phyloP scores from a whole-genome alignment of 345 rosid genomes.

The Carallia pectinifolia region DNA sequence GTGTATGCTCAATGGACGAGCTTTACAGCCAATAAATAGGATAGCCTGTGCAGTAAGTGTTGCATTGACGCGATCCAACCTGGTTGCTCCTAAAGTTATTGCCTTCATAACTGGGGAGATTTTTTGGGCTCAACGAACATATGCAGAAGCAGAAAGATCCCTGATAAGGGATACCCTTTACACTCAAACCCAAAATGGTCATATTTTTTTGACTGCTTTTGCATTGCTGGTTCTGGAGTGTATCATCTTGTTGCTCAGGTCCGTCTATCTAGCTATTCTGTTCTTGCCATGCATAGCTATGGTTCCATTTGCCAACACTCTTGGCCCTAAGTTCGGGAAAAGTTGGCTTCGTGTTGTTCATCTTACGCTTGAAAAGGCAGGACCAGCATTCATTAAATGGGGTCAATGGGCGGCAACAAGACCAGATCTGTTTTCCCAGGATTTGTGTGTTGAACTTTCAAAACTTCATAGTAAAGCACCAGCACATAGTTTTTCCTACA shows the following conservation, averaged over 20 bases:
- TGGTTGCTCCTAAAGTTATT: slow-evolving; percentile 24
- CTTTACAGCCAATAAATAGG: slow-evolving; percentile 12
- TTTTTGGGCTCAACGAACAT: background rate
- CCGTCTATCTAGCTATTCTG: slow-evolving; percentile 25
- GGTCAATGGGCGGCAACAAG: slow-evolving; percentile 38
- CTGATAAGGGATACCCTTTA: slow-evolving; percentile 3
- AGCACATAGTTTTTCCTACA: slow-evolving; percentile 23
- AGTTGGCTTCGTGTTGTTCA: slow-evolving; percentile 25
- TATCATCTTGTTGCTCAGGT: slow-evolving; percentile 22
- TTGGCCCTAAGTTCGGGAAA: slow-evolving; percentile 20
- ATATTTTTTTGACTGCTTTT: slow-evolving; percentile 16
- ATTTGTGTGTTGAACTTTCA: slow-evolving; percentile 25
- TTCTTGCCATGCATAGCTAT: slow-evolving; percentile 28
- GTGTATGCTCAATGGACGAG: background rate
- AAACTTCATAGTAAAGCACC: slow-evolving; percentile 33
- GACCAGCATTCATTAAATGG: slow-evolving; percentile 36
- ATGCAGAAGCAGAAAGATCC: background rate
- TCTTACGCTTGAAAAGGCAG: slow-evolving; percentile 26
- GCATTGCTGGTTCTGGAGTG: slow-evolving; percentile 17
- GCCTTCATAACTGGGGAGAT: slow-evolving; percentile 25
- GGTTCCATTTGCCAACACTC: slow-evolving; percentile 30
- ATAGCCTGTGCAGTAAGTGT: slow-evolving; percentile 21
- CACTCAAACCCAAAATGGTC: slow-evolving; percentile 15
- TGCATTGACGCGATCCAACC: slow-evolving; percentile 24
- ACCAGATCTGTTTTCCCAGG: slow-evolving; percentile 32